Evolutionary conservation across 2,329 filamentous ascomycete species (phyloP).

Genomic region (Knufia petricola): DNA sequence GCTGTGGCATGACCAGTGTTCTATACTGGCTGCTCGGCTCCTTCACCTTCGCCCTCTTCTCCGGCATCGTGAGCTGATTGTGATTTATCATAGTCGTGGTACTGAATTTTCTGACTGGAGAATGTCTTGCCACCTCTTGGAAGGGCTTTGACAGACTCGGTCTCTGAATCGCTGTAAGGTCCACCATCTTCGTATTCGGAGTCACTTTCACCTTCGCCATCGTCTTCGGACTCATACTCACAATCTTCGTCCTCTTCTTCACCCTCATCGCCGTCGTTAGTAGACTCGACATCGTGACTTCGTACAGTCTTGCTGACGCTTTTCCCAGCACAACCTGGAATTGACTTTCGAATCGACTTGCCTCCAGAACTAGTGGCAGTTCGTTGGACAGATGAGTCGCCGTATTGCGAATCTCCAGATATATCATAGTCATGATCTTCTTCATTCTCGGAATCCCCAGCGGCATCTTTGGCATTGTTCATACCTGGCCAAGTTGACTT

Average conservation of each 20-base stretch:
- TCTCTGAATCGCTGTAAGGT: constrained; percentile 5
- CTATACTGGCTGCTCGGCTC: constrained; percentile 1
- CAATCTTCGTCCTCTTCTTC: constrained; percentile 2
- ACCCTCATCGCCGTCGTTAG: constrained; percentile 2
- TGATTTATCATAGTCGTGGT: not conserved
- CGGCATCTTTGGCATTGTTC: not conserved
- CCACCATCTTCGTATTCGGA: not conserved
- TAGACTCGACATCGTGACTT: not conserved
- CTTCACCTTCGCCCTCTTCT: not conserved
- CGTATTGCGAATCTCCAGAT: not conserved
- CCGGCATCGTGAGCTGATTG: not conserved
- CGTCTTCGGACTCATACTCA: constrained; percentile 8
- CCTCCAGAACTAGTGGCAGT: not conserved
- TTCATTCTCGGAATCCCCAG: not conserved
- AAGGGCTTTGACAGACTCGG: not conserved
- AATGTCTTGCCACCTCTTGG: constrained; percentile 1
- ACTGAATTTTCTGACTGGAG: not conserved
- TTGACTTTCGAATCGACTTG: not conserved
- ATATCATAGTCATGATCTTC: not conserved
- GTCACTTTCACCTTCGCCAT: not conserved
- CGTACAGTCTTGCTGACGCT: not conserved
- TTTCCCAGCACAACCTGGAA: not conserved
- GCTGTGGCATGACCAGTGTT: constrained; percentile 2
- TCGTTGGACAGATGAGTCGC: not conserved
- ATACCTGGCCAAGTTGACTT: not conserved